These are phyloP conservation scores for Aspergillus fructus DNA, from an alignment of 2,329 filamentous ascomycete species.

Conservation along the genomic window DNA sequence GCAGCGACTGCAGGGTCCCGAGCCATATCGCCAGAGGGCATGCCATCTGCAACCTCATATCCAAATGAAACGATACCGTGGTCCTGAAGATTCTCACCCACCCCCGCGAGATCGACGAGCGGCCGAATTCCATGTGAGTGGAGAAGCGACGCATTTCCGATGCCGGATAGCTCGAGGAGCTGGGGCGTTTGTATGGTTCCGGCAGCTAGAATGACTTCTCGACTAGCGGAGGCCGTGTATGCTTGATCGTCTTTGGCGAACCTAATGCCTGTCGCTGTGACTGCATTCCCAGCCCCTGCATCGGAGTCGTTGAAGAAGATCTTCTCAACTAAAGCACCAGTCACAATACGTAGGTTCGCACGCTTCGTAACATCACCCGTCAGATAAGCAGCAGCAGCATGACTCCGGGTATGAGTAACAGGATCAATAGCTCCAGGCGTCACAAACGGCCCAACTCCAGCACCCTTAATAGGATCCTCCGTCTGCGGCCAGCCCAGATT, in stretches of 20 bases:
- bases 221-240: conserved; percentile 29
- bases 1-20: conserved; percentile 19
- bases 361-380: conserved; percentile 33
- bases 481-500: conserved; percentile 14
- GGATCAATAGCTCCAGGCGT: conserved; percentile 17
- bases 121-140: conserved; percentile 41
- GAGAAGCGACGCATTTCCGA: conserved; percentile 52
- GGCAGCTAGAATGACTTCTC: conserved; percentile 60
- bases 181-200: conserved; percentile 59
- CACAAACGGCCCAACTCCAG: conserved; percentile 14
- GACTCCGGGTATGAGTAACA: conserved; percentile 13
- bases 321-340: conserved; percentile 47
- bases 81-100: conserved; percentile 55
- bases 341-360: conserved; percentile 49
- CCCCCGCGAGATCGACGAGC: conserved; percentile 45
- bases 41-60: conserved; percentile 25
- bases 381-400: conserved; percentile 18
- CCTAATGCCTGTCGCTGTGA: conserved; percentile 20
- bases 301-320: conserved; percentile 37
- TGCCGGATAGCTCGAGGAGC: conserved; percentile 60
- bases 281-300: background rate
- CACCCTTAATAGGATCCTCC: conserved; percentile 18
- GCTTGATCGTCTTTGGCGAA: conserved; percentile 19
- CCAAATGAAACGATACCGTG: conserved; percentile 31
- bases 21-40: conserved; percentile 23